phyloP scores from a whole-genome alignment of 176 grass and related monocot species.

The Bromus sterilis region DNA sequence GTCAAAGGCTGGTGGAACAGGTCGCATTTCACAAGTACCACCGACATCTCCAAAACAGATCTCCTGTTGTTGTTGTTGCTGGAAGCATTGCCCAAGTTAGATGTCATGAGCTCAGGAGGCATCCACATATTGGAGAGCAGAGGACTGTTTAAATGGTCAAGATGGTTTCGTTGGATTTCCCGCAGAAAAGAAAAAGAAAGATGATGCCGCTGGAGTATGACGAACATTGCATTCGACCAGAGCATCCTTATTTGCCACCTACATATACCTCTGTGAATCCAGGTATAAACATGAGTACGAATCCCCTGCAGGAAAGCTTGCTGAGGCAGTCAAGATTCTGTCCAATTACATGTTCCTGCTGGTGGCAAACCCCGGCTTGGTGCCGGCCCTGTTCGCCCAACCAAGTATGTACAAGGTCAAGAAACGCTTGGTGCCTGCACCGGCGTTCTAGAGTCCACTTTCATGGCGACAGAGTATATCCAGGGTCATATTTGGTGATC shows the following conservation, averaged over 20 bases:
- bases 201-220: background rate
- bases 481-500: no score
- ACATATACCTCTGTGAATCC: background rate
- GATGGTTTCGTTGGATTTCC: no score
- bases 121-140: conserved; percentile 8
- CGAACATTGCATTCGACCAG: conserved; percentile 16
- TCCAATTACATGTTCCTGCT: background rate
- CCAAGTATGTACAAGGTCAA: background rate
- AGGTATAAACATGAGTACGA: background rate
- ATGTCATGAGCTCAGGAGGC: conserved; percentile 18
- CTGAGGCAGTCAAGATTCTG: background rate
- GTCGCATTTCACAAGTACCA: background rate
- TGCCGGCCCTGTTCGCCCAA: background rate
- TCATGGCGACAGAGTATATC: no score
- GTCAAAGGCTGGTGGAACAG: background rate
- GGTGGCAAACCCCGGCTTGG: background rate
- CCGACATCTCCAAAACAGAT: background rate
- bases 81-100: conserved; percentile 2
- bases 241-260: background rate
- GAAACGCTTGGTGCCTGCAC: no score
- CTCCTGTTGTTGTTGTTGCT: conserved; percentile 10
- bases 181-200: no score
- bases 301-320: background rate
- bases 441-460: no score
- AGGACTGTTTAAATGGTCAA: background rate